Evolutionary conservation across 306 rosid genomes (phyloP).

Genomic region (Acacia confusa): DNA sequence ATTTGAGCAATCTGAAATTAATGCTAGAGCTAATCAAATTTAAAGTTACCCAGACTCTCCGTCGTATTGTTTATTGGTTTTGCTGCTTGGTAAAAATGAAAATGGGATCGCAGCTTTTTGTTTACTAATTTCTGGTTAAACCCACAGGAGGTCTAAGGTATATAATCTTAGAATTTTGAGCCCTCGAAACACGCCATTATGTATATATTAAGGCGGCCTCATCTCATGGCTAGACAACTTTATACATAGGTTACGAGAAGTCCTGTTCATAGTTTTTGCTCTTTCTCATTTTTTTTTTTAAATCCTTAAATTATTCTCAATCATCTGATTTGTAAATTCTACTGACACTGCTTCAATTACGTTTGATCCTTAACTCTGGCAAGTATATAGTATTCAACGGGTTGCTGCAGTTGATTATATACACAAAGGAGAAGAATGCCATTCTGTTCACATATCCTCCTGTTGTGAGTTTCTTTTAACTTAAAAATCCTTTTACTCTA

Average conservation of each 20-base stretch:
- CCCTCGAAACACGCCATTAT: not conserved
- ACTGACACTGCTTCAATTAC: not conserved
- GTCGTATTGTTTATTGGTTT: not conserved
- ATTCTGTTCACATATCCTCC: slow-evolving; percentile 89
- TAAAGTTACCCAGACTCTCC: not conserved
- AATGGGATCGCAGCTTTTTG: not conserved
- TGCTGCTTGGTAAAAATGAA: not conserved
- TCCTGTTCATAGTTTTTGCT: not conserved
- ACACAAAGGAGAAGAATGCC: slow-evolving; percentile 85
- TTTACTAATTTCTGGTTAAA: not conserved
- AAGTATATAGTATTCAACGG: slow-evolving; percentile 80
- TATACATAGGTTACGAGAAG: not conserved
- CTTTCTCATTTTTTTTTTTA: not conserved
- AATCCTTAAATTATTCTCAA: not conserved
- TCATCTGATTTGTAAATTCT: not conserved
- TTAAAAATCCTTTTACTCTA: not conserved
- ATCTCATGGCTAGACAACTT: not conserved
- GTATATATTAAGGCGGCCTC: not conserved
- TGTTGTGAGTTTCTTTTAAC: slow-evolving; percentile 49
- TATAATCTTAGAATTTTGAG: not conserved
- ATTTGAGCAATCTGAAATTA: not conserved
- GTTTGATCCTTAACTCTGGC: slow-evolving; percentile 68
- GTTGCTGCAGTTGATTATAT: slow-evolving; percentile 83
- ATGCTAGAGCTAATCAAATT: not conserved
- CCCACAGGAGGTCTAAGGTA: not conserved